A percentile compares a stretch with the other conserved stretches of the same genome.
These are phyloP conservation scores for Wickerhamiella alocasiicola DNA, from an alignment of 805 yeast genomes.

Conservation along the genomic window DNA sequence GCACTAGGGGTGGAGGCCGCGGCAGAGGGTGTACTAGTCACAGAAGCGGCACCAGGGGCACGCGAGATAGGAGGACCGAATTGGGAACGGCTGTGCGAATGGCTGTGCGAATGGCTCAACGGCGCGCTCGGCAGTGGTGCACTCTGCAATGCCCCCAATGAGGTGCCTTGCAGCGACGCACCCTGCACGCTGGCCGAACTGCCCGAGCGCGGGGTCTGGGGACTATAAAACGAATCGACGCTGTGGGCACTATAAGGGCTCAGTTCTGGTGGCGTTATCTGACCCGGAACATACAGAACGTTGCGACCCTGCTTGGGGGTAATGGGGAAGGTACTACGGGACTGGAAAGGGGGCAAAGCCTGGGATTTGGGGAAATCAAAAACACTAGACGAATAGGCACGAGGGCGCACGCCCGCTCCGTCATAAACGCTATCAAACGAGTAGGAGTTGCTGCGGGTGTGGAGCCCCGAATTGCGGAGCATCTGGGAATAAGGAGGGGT, in stretches of 20 bases:
- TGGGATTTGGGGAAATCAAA: constrained; percentile 6
- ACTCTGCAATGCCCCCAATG: too few relatives aligned
- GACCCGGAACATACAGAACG: constrained; percentile 1
- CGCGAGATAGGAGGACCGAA: background rate
- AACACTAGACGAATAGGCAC: constrained; percentile 9
- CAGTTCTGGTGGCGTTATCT: constrained; percentile 4
- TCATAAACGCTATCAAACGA: background rate
- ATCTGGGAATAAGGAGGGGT: constrained; percentile 9
- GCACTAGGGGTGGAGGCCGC: background rate
- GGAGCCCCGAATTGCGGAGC: constrained; percentile 5
- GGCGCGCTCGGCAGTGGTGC: background rate
- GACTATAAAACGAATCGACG: background rate
- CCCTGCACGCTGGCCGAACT: background rate
- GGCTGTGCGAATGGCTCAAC: background rate
- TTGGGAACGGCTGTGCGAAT: background rate
- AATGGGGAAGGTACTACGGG: background rate
- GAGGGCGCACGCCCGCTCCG: background rate
- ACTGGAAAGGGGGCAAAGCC: background rate
- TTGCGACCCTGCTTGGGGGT: constrained; percentile 2
- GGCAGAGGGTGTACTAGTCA: too few relatives aligned
- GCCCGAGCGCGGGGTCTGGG: background rate
- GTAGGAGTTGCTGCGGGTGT: constrained; percentile 8
- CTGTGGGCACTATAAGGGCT: constrained; percentile 1
- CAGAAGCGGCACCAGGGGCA: background rate
- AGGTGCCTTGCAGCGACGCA: background rate